Evolutionary conservation across 2,329 filamentous ascomycete species (phyloP).

Genomic region (Xylariaceae sp.): DNA sequence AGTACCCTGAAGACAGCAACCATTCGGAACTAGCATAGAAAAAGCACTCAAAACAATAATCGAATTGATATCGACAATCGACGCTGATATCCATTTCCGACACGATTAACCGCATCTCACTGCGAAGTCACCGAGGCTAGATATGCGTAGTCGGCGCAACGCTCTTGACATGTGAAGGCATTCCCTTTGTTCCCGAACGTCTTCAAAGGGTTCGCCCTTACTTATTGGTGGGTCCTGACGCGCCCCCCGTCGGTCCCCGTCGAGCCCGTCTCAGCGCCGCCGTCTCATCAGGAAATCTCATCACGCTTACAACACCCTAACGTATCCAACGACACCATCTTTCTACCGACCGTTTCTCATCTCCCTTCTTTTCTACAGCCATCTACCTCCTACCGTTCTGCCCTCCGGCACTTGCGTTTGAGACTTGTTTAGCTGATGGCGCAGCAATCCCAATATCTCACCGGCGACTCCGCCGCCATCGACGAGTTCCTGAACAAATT

Average conservation of each 20-base stretch:
- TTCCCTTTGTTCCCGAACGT: too few relatives aligned
- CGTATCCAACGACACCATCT: background rate
- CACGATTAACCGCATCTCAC: too few relatives aligned
- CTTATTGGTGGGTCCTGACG: too few relatives aligned
- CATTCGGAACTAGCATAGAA: too few relatives aligned
- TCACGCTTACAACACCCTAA: background rate
- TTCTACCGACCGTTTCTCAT: background rate
- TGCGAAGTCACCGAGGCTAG: too few relatives aligned
- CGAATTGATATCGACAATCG: too few relatives aligned
- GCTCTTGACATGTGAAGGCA: too few relatives aligned
- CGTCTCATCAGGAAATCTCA: background rate
- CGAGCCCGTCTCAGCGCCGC: background rate
- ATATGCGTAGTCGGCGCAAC: too few relatives aligned
- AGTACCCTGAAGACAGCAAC: too few relatives aligned
- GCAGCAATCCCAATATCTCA: slow-evolving; percentile 58
- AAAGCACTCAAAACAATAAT: too few relatives aligned
- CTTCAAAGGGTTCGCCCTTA: too few relatives aligned
- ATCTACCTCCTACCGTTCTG: background rate
- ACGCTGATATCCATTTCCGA: too few relatives aligned
- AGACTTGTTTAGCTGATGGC: slow-evolving; percentile 25
- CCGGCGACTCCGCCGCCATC: slow-evolving; percentile 71
- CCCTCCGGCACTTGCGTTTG: background rate
- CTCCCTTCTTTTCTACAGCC: background rate
- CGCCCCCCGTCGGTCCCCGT: background rate
- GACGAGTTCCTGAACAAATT: slow-evolving; percentile 83